These are phyloP conservation scores for Limnanthes douglasii DNA, from an alignment of 345 rosid genomes.

Conservation along the genomic window DNA sequence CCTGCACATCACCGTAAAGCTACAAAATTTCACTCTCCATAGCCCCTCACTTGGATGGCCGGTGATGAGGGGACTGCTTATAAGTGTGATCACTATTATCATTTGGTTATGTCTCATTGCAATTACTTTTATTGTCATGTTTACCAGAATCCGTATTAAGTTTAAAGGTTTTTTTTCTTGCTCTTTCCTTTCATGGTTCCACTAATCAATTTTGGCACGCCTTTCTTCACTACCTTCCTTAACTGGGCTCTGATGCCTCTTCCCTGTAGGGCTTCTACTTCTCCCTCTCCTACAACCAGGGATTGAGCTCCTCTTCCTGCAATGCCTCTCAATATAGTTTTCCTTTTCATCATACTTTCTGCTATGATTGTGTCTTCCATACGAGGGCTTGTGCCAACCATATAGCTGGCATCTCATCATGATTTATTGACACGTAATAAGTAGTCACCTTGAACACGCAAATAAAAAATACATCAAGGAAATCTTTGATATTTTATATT, in stretches of 20 bases:
- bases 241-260: constrained; percentile 30
- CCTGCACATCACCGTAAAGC: constrained; percentile 26
- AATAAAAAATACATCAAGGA: too few species aligned
- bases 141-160: constrained; percentile 7
- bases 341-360: constrained; percentile 31
- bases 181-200: constrained; percentile 64
- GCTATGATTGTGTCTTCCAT: constrained; percentile 18
- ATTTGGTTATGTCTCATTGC: constrained; percentile 9
- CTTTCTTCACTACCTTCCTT: constrained; percentile 77
- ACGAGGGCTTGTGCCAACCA: constrained; percentile 28
- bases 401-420: constrained; percentile 43
- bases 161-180: constrained; percentile 15
- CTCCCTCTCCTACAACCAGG: constrained; percentile 32
- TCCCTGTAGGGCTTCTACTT: constrained; percentile 41
- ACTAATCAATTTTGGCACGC: constrained; percentile 59
- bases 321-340: constrained; percentile 19
- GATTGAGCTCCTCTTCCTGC: constrained; percentile 31
- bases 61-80: constrained; percentile 10
- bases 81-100: constrained; percentile 8
- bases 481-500: too few species aligned
- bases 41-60: constrained; percentile 14
- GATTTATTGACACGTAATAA: too few species aligned
- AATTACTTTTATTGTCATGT: constrained; percentile 1
- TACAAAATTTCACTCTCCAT: constrained; percentile 3
- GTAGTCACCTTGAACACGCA: too few species aligned